A percentile compares a stretch with the other conserved stretches of the same genome.
phyloP scores from a whole-genome alignment of 2,329 filamentous ascomycete species.

The Fusarium domesticum region DNA sequence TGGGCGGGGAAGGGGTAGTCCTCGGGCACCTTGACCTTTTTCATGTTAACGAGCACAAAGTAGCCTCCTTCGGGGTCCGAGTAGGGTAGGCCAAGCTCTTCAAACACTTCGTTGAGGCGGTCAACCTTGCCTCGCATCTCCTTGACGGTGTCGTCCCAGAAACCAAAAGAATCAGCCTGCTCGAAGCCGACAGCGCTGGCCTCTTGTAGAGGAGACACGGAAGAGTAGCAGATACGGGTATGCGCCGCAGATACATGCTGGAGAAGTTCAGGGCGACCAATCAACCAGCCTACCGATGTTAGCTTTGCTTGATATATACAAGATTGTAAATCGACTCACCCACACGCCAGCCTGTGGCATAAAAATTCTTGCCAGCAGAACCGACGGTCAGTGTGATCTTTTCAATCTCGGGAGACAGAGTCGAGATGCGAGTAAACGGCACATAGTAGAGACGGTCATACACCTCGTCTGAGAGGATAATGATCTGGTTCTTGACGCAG shows the following conservation, averaged over 20 bases:
- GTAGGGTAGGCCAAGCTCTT: conserved; percentile 74
- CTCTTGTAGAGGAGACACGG: conserved; percentile 90
- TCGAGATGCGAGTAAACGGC: conserved; percentile 89
- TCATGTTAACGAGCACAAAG: conserved; percentile 93
- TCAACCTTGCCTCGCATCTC: conserved; percentile 92
- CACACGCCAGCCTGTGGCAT: conserved; percentile 94
- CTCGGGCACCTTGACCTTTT: conserved; percentile 77
- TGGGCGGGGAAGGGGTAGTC: conserved; percentile 88
- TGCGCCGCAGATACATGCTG: conserved; percentile 90
- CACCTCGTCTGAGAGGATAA: conserved; percentile 89
- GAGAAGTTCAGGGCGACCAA: conserved; percentile 84
- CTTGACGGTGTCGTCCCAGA: conserved; percentile 78
- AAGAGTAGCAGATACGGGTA: conserved; percentile 93
- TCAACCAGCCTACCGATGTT: conserved; percentile 66
- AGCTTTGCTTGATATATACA: neutral
- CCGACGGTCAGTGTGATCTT: conserved; percentile 88
- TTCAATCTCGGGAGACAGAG: conserved; percentile 85
- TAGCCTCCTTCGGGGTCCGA: conserved; percentile 95
- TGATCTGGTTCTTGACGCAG: conserved; percentile 88
- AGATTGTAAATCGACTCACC: conserved; percentile 36
- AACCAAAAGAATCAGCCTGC: conserved; percentile 76
- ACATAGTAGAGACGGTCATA: conserved; percentile 96
- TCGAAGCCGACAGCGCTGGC: conserved; percentile 93
- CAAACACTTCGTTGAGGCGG: conserved; percentile 78
- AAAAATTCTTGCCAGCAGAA: conserved; percentile 97